Base-by-base conservation (phyloP, 2,329 filamentous ascomycete species). In the Trichothecium roseum region DNA sequence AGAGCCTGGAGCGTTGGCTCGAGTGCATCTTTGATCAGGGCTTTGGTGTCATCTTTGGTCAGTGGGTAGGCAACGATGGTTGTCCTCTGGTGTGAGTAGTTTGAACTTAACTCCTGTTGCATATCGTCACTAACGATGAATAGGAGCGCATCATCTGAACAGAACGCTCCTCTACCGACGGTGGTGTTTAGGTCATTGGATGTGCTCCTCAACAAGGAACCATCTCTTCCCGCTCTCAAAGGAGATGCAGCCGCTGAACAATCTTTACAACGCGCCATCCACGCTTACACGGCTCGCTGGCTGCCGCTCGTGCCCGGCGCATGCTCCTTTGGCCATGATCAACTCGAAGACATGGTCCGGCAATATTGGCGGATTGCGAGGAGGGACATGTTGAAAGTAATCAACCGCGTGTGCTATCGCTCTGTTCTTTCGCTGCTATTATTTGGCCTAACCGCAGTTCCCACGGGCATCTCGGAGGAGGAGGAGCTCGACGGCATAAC, bases 381-480 rank as follows among this genome's bases (percentile, higher is more conserved):
- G 28, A 42, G 35, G 35, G 38, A 40, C 14, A 44, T 44, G 42
- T 22, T 44, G 6, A 42, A 29, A 31, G 40, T 34, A 20, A 35
- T 40, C 14, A 38, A 45, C 30, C 32, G 29, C n/a, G 24, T 30
- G 16, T 41, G 37, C 8, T 43, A 41, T 24, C 22, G 28, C 10
- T 45, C 41, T 18, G 36, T 38, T 6, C 37, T 44, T 4, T 32
- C 42, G 8, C 29, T 40, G 28, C 38, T 37, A 18, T 16, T 43
- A 13, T 41, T 39, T 17, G 28, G 30, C 2, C 39, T 41, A 22
- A 43, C 37, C 22, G 39, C 41, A 5, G 26, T 43, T 12, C 41
- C 41, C 3, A 24, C 18, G 12, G 39, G 31, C 4, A 39, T 43
- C 8, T 36, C 39, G 12, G 28, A 41, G 13, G 41, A 43, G 5